Conservation (phyloP, 2,329 filamentous ascomycete species). For the Sarocladium strictum region DNA sequence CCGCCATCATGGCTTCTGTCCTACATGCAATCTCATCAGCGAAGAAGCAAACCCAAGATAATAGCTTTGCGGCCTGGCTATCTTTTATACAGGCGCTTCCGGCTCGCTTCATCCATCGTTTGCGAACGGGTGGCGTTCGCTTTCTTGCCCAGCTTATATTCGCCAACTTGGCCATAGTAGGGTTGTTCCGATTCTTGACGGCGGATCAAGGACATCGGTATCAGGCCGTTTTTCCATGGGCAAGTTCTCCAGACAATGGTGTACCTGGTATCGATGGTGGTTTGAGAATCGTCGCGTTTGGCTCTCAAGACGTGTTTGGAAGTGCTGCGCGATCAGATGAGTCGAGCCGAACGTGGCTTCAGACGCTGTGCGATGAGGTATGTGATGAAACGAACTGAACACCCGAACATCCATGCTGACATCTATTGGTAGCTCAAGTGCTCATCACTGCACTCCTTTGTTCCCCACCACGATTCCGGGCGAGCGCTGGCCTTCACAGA, state of each 20-base stretch:
- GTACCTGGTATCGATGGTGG: constrained; percentile 13
- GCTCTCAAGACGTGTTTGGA: constrained; percentile 39
- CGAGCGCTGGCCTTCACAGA: constrained; percentile 46
- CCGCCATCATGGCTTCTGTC: background rate
- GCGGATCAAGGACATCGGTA: constrained; percentile 18
- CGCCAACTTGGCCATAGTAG: constrained; percentile 20
- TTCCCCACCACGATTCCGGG: constrained; percentile 37
- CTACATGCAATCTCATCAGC: background rate
- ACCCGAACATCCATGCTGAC: background rate
- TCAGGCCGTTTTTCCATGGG: constrained; percentile 10
- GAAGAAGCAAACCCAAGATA: background rate
- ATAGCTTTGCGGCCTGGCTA: background rate
- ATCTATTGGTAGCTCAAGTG: constrained; percentile 36
- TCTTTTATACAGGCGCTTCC: background rate
- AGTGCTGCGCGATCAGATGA: constrained; percentile 25
- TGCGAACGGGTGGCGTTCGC: constrained; percentile 30
- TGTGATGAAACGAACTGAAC: constrained; percentile 9
- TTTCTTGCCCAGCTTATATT: constrained; percentile 21
- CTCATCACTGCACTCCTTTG: constrained; percentile 37
- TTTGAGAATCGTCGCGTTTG: constrained; percentile 46
- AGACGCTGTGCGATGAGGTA: constrained; percentile 43
- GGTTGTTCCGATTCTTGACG: constrained; percentile 22
- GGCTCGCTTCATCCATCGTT: constrained; percentile 28
- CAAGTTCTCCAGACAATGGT: constrained; percentile 18
- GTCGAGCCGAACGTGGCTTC: constrained; percentile 35